phyloP scores from a whole-genome alignment of 441 rosid species.

The Euphorbia celastroides region DNA sequence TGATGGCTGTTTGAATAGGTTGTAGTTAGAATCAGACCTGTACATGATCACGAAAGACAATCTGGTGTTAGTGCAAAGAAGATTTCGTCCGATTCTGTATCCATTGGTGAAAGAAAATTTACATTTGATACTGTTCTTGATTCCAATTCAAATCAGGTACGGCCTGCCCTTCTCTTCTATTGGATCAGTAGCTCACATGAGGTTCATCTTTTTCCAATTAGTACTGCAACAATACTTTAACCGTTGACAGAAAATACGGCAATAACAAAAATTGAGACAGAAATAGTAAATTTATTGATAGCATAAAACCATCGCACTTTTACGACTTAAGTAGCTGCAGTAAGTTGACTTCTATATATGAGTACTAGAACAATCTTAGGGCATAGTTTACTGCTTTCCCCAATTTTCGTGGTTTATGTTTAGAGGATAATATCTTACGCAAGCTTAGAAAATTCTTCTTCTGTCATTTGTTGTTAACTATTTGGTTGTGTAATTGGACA shows the following conservation, averaged over 20 bases:
- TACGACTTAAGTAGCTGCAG: not conserved
- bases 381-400: not conserved
- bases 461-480: not conserved
- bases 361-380: not conserved
- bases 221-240: not conserved
- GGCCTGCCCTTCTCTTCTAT: not conserved
- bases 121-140: conserved; percentile 76
- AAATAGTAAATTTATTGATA: not conserved
- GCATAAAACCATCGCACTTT: not conserved
- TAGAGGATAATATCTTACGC: not conserved
- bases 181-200: not conserved
- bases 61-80: conserved; percentile 41
- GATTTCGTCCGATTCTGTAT: conserved; percentile 53
- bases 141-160: conserved; percentile 70
- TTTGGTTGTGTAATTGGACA: not conserved
- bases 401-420: not conserved
- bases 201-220: not conserved
- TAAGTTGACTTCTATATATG: not conserved
- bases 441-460: not conserved
- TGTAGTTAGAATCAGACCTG: conserved; percentile 75
- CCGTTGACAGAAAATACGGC: not conserved
- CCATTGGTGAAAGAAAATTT: conserved; percentile 56
- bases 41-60: conserved; percentile 33
- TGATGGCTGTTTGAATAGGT: conserved; percentile 38
- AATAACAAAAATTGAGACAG: not conserved